These are phyloP conservation scores for Ligustrum vulgare DNA, from an alignment of 257 asterid species.

Conservation along the genomic window DNA sequence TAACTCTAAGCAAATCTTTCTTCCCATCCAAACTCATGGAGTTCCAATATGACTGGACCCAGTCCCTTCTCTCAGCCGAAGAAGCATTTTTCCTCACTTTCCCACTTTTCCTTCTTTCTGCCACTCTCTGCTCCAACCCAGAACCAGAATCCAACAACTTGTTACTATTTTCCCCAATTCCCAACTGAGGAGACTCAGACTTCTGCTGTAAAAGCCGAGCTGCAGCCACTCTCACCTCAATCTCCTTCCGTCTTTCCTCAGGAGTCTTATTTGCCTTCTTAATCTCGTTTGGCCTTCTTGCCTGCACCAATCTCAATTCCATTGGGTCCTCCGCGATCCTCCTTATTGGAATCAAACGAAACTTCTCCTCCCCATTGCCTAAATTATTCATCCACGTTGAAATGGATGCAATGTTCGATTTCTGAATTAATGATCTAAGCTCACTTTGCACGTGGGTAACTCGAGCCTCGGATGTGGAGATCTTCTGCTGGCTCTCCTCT, in stretches of 20 bases:
- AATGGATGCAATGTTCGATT: slow-evolving; percentile 67
- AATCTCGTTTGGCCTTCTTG: slow-evolving; percentile 46
- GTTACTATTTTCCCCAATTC: background rate
- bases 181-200: slow-evolving; percentile 38
- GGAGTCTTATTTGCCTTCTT: slow-evolving; percentile 41
- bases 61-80: slow-evolving; percentile 65
- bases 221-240: slow-evolving; percentile 84
- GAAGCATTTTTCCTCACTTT: slow-evolving; percentile 50
- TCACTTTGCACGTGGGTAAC: slow-evolving; percentile 48
- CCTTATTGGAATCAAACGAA: slow-evolving; percentile 43
- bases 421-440: slow-evolving; percentile 73
- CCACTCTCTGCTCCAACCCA: slow-evolving; percentile 45
- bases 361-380: slow-evolving; percentile 54
- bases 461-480: slow-evolving; percentile 54
- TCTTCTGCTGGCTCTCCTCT: slow-evolving; percentile 69
- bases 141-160: slow-evolving; percentile 45
- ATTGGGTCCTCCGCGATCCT: slow-evolving; percentile 36
- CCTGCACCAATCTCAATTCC: slow-evolving; percentile 54
- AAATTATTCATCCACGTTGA: slow-evolving; percentile 76
- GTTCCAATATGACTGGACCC: slow-evolving; percentile 63
- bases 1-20: slow-evolving; percentile 45
- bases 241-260: slow-evolving; percentile 81
- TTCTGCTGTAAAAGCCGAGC: slow-evolving; percentile 77
- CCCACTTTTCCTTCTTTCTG: slow-evolving; percentile 61
- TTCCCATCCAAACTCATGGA: slow-evolving; percentile 54